Base-by-base conservation (phyloP, 2,329 filamentous ascomycete genomes). In the Pseudonectria buxi region DNA sequence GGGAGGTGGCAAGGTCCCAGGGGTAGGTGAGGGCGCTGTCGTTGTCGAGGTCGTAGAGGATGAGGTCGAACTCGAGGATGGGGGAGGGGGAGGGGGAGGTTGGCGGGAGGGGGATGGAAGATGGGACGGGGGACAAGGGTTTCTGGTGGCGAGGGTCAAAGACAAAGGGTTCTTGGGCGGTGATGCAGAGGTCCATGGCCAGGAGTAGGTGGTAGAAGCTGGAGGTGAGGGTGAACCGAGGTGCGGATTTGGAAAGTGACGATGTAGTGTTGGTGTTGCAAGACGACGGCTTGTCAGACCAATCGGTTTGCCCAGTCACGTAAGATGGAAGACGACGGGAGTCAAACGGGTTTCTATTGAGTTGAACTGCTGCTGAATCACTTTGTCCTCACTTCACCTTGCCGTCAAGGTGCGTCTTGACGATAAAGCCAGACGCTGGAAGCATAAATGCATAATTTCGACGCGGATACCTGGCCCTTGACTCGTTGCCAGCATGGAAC, bases 101-200 rank as follows among this genome's bases (percentile, higher is more conserved):
- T 25, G 4, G 33, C n/a, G 12, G 4, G 33, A 14, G 12, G 30
- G 15, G 18, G 37, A 28, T 14, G 32, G 12, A 25, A 13, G 25
- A 16, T 7, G 37, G 26, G 10, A 50, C 36, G 10, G 47, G 37
- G 7, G 32, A 24, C 15, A 44, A 39, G 28, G 41, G 41, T 9
- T 36, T 51, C 9, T 35, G 16, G 13, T 39, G 41, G 24, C 31
- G 39, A 10, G 47, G 47, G 14, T 43, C 36, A 14, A 35, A 48
- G 26, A 36, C 32, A 25, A 53, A 53, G n/a, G 50, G 50, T 13
- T 53, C 48, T 15, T 51, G 28, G 6, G 50, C 50, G 7, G 50
- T 53, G 36, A 53, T 53, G 35, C 49, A 51, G 16, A 53, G 41
- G 27, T 53, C 50, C 50, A 53, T 53, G 22, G 4, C 18, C 9